Evolutionary conservation across 2,329 filamentous ascomycete genomes (phyloP).

Genomic region (Sclerotinia spermophila): DNA sequence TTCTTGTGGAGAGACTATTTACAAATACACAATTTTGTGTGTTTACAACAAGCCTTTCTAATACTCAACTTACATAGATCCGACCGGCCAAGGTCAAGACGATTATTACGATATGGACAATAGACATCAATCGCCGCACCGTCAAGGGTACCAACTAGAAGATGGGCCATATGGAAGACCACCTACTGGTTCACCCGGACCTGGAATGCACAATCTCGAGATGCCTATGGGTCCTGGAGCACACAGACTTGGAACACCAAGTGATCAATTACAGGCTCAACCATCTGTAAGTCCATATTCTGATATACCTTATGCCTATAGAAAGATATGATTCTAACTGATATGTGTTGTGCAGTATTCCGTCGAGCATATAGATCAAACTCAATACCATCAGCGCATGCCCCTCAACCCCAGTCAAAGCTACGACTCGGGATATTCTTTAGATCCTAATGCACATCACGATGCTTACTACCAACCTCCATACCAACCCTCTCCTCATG

Average conservation of each 20-base stretch:
- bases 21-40: conserved; percentile 23
- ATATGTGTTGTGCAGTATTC: conserved; percentile 53
- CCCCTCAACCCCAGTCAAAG: conserved; percentile 46
- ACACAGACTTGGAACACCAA: conserved; percentile 54
- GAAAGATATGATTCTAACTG: conserved; percentile 16
- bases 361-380: conserved; percentile 62
- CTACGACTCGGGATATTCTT: conserved; percentile 63
- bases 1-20: conserved; percentile 10
- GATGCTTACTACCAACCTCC: conserved; percentile 82
- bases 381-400: conserved; percentile 56
- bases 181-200: conserved; percentile 25
- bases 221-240: conserved; percentile 62
- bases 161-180: conserved; percentile 46
- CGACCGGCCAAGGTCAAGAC: conserved; percentile 45
- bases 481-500: conserved; percentile 59
- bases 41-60: conserved; percentile 24
- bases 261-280: conserved; percentile 77
- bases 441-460: conserved; percentile 82
- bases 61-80: conserved; percentile 28
- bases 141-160: conserved; percentile 77
- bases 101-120: conserved; percentile 61
- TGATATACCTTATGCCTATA: conserved; percentile 5
- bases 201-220: conserved; percentile 53
- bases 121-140: conserved; percentile 60
- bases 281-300: conserved; percentile 63